phyloP scores from a whole-genome alignment of 768 basidiomycete species.

The Podaxis pistillaris region DNA sequence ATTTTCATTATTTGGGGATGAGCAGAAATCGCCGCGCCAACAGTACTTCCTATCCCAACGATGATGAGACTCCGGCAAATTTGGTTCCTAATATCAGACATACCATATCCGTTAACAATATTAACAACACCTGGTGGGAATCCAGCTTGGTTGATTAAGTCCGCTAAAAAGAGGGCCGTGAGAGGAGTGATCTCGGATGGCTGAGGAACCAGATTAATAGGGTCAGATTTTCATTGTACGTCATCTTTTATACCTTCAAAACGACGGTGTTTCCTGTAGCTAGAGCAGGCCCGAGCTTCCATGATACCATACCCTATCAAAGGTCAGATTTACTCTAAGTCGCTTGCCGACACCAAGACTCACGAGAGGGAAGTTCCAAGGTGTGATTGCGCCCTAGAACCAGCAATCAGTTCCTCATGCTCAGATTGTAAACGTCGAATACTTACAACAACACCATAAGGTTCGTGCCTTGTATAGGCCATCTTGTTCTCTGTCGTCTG shows the following conservation, averaged over 20 bases:
- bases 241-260: conserved; percentile 45
- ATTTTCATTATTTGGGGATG: conserved; percentile 69
- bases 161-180: conserved; percentile 51
- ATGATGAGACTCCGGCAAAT: neutral
- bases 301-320: conserved; percentile 45
- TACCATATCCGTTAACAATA: conserved; percentile 65
- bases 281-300: conserved; percentile 76
- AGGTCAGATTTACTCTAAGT: neutral
- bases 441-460: conserved; percentile 48
- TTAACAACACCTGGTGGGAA: conserved; percentile 79
- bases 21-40: conserved; percentile 63
- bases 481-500: conserved; percentile 57
- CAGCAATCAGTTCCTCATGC: neutral
- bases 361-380: conserved; percentile 53
- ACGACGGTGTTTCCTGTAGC: conserved; percentile 75
- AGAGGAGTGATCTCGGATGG: conserved; percentile 77
- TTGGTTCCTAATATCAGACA: neutral
- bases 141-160: conserved; percentile 65
- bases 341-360: neutral
- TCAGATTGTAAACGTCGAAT: neutral
- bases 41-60: conserved; percentile 37
- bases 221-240: neutral
- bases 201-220: conserved; percentile 15
- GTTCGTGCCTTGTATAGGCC: conserved; percentile 69
- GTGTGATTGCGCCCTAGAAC: conserved; percentile 48